Evolutionary conservation across 2,329 filamentous ascomycete genomes (phyloP).

Genomic region (Diaporthe nobilis): DNA sequence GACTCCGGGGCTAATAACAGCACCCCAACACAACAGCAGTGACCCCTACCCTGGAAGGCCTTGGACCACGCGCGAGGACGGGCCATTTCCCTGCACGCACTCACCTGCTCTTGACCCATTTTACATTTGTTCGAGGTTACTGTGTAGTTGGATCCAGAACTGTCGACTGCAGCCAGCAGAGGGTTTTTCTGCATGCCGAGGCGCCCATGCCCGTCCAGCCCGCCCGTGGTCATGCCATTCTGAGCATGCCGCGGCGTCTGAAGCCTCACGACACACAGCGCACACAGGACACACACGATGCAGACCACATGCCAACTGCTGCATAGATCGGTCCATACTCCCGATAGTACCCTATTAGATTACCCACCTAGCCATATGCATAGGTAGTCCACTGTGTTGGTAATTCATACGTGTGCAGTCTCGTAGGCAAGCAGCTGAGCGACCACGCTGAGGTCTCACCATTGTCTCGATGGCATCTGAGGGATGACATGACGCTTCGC

Average conservation of each 20-base stretch:
- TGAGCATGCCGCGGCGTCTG: neutral
- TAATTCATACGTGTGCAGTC: neutral
- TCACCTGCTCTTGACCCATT: neutral
- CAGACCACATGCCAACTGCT: slow-evolving; percentile 3
- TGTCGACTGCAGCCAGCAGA: neutral
- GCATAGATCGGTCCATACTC: neutral
- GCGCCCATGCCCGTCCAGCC: neutral
- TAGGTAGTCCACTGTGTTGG: neutral
- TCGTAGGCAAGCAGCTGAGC: neutral
- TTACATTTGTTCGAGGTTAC: slow-evolving; percentile 13
- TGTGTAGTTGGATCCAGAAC: neutral
- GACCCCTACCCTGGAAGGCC: slow-evolving; percentile 4
- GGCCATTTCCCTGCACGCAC: slow-evolving; percentile 2
- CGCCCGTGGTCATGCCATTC: slow-evolving; percentile 14
- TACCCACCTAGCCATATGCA: neutral
- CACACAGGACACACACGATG: neutral
- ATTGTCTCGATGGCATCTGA: slow-evolving; percentile 3
- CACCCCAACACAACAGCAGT: neutral
- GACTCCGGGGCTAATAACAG: neutral
- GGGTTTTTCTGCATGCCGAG: slow-evolving; percentile 7
- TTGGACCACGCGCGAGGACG: slow-evolving; percentile 12
- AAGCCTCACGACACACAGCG: neutral
- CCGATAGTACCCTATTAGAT: neutral
- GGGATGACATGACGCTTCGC: slow-evolving; percentile 6
- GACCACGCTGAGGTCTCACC: neutral